Percentiles rank a stretch among this genome's conserved stretches.
phyloP scores from a whole-genome alignment of 345 rosid genomes.

The Eucalyptus leucophloia region DNA sequence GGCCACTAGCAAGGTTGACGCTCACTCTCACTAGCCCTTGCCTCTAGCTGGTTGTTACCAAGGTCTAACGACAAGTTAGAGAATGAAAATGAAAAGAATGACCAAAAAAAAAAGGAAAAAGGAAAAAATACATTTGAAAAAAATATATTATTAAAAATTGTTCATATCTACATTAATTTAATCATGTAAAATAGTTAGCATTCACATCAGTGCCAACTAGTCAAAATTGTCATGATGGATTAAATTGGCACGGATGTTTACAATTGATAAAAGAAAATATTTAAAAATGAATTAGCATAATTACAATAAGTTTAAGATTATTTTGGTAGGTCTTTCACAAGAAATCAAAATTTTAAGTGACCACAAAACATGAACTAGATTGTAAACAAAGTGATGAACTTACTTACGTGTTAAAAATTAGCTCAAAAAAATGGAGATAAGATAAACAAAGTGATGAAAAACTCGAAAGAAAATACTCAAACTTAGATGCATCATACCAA shows the following conservation, averaged over 20 bases:
- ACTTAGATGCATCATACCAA: neutral
- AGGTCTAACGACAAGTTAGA: rapidly evolving
- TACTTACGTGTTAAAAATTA: too few species aligned
- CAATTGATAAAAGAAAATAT: too few species aligned
- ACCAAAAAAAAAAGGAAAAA: too few species aligned
- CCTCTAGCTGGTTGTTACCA: rapidly evolving
- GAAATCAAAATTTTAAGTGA: neutral
- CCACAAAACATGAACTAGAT: neutral
- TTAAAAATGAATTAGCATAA: rapidly evolving
- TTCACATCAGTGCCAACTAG: rapidly evolving
- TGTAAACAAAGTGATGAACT: neutral
- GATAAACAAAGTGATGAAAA: neutral
- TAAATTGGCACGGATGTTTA: rapidly evolving
- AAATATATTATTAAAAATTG: too few species aligned
- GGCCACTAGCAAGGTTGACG: rapidly evolving
- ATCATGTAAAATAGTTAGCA: rapidly evolving
- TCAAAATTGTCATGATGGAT: too few species aligned
- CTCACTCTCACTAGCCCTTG: too few species aligned
- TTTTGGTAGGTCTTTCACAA: neutral
- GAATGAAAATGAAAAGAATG: too few species aligned
- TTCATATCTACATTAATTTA: rapidly evolving
- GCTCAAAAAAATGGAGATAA: neutral
- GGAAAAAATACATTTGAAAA: too few species aligned
- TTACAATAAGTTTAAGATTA: too few species aligned
- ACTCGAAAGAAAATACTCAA: neutral